These are phyloP conservation scores for Neurospora tetraspora DNA, from an alignment of 495 filamentous ascomycete genomes.

Conservation along the genomic window DNA sequence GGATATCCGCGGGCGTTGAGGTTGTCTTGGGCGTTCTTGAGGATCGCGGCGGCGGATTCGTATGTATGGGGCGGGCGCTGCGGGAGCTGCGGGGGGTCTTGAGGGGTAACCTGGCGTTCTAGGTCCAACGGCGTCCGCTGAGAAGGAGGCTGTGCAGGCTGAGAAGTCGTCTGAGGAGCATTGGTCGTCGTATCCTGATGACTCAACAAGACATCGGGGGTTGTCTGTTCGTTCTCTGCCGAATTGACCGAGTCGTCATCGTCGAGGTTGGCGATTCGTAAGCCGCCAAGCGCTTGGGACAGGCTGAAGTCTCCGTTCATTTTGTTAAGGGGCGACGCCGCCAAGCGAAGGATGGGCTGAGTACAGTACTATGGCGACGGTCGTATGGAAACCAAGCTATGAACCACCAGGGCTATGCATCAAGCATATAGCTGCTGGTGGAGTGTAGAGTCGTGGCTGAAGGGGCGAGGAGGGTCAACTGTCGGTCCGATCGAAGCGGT, in stretches of 20 bases:
- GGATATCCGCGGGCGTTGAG: conserved; percentile 17
- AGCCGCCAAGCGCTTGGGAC: conserved; percentile 82
- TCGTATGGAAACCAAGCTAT: not conserved
- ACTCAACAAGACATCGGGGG: conserved; percentile 13
- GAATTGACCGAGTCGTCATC: conserved; percentile 54
- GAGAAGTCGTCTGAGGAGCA: not conserved
- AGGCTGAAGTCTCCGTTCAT: conserved; percentile 94
- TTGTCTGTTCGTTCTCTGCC: conserved; percentile 27
- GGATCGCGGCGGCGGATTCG: conserved; percentile 27
- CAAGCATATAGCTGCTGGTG: not conserved
- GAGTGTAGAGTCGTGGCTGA: not conserved
- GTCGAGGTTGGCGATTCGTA: conserved; percentile 97
- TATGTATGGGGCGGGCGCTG: conserved; percentile 24
- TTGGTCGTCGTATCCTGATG: not conserved
- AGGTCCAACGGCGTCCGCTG: conserved; percentile 2
- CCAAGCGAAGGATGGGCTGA: not conserved
- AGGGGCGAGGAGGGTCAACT: not conserved
- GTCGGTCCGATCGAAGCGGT: not conserved
- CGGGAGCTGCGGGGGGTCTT: conserved; percentile 22
- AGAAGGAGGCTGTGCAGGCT: conserved; percentile 1
- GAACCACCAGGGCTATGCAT: not conserved
- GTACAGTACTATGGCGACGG: not conserved
- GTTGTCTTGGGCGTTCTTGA: conserved; percentile 23
- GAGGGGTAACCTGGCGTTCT: conserved; percentile 11
- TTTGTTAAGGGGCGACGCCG: conserved; percentile 11